phyloP scores from a whole-genome alignment of 208 protist species.

The Leishmania tarentolae region DNA sequence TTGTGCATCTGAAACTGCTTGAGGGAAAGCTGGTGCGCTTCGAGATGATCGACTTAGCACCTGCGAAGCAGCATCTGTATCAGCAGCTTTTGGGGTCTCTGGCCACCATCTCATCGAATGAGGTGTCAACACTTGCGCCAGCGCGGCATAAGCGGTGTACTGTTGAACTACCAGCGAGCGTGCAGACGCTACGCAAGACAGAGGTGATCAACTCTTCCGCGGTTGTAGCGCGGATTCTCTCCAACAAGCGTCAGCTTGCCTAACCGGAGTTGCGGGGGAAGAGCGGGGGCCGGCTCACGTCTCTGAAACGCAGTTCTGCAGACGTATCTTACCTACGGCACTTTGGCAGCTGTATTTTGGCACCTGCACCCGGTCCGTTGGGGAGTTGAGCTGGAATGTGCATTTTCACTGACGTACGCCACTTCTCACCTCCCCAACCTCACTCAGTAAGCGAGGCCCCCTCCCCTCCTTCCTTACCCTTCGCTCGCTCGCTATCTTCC shows the following conservation, averaged over 20 bases:
- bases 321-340: neutral
- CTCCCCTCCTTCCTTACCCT: neutral
- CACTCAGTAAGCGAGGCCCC: neutral
- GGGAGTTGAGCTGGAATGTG: neutral
- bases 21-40: conserved; percentile 89
- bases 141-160: neutral
- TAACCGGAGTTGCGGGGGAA: conserved; percentile 1
- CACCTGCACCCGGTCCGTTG: neutral
- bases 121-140: neutral
- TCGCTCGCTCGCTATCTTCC: neutral
- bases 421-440: neutral
- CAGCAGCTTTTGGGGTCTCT: conserved; percentile 21
- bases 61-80: conserved; percentile 14
- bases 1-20: conserved; percentile 56
- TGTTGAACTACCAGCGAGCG: neutral
- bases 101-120: conserved; percentile 2
- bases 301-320: neutral
- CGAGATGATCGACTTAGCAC: conserved; percentile 55
- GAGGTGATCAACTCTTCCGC: conserved; percentile 52
- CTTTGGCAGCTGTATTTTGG: neutral
- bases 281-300: neutral
- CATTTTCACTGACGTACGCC: neutral
- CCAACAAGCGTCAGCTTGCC: conserved; percentile 78
- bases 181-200: conserved; percentile 49
- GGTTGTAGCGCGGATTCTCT: conserved; percentile 75